These are phyloP conservation scores for Trichoderma brevicompactum DNA, from an alignment of 2,329 filamentous ascomycete species.

Conservation along the genomic window DNA sequence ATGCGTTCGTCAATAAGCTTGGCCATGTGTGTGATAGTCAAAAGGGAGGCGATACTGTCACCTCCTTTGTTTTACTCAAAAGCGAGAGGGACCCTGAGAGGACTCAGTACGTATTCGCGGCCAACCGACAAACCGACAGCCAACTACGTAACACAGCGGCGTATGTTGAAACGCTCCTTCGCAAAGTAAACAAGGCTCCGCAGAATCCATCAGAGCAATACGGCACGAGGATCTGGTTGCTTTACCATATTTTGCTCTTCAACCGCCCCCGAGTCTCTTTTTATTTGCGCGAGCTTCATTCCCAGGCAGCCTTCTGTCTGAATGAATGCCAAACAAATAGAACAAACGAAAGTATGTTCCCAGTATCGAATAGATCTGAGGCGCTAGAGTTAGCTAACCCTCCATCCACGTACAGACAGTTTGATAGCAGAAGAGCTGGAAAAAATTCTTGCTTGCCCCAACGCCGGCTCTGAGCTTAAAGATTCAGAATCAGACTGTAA, in stretches of 20 bases:
- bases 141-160: not conserved
- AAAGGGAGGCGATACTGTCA: not conserved
- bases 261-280: not conserved
- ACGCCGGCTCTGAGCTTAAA: not conserved
- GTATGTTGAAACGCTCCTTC: not conserved
- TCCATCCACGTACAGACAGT: not conserved
- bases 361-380: not conserved
- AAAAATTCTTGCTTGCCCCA: not conserved
- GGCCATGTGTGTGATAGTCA: not conserved
- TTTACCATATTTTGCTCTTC: not conserved
- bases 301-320: not conserved
- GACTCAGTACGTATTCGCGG: not conserved
- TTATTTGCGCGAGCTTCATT: not conserved
- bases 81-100: not conserved
- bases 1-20: conserved; percentile 6
- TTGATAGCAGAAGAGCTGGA: not conserved
- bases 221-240: not conserved
- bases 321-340: not conserved
- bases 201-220: not conserved
- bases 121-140: not conserved
- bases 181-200: not conserved
- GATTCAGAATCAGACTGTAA: not conserved
- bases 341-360: not conserved
- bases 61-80: not conserved
- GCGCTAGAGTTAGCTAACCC: not conserved